Evolutionary conservation across 805 yeast species (phyloP).

Genomic region (Cyberlindnera japonica): DNA sequence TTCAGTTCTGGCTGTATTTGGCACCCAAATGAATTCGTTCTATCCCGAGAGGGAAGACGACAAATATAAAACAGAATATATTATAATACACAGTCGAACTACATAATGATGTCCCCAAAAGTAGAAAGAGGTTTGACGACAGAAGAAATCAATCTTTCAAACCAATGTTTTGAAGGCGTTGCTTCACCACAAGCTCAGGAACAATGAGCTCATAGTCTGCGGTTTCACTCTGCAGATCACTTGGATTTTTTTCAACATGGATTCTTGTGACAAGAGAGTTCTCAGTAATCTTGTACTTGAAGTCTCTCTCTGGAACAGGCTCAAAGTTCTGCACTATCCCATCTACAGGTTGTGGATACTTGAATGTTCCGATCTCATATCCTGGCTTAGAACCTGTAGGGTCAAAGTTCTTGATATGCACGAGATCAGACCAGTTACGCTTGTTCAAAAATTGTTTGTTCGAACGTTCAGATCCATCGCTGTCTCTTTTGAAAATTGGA

Average conservation of each 20-base stretch:
- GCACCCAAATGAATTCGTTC: too few species aligned
- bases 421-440: constrained; percentile 70
- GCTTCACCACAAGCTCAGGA: constrained; percentile 46
- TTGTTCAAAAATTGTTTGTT: constrained; percentile 57
- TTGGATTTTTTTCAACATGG: constrained; percentile 65
- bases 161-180: constrained; percentile 19
- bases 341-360: constrained; percentile 42
- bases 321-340: constrained; percentile 12
- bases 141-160: constrained; percentile 16
- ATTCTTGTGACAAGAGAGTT: constrained; percentile 64
- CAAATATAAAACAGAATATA: too few species aligned
- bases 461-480: constrained; percentile 45
- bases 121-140: too few species aligned
- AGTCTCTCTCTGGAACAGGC: constrained; percentile 30
- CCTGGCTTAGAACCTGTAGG: constrained; percentile 12
- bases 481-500: constrained; percentile 62
- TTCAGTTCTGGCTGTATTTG: too few species aligned
- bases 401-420: constrained; percentile 44
- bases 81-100: too few species aligned
- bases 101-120: too few species aligned
- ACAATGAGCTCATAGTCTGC: constrained; percentile 65
- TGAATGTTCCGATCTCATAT: constrained; percentile 30
- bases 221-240: constrained; percentile 47
- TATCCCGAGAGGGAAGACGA: too few species aligned
- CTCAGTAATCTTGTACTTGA: constrained; percentile 51